phyloP scores from a whole-genome alignment of 129 eudicot genomes.

The Oenanthe sinensis region DNA sequence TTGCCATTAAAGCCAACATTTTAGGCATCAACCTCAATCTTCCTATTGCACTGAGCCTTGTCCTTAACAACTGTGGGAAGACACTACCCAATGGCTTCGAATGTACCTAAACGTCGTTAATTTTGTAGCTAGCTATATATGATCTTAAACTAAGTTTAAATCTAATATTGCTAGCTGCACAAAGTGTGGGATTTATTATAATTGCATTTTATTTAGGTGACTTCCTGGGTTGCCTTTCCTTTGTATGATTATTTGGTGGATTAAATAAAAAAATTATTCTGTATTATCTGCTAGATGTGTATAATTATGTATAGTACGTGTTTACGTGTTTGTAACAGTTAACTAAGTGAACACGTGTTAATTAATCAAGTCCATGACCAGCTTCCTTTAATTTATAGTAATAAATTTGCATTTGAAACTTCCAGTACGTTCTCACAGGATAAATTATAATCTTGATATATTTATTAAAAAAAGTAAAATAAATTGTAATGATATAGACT shows the following conservation, averaged over 20 bases:
- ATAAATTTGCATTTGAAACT: background rate
- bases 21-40: constrained; percentile 1
- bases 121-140: background rate
- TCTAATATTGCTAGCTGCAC: background rate
- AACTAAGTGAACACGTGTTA: background rate
- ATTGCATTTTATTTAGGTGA: background rate
- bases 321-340: background rate
- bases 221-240: background rate
- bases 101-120: background rate
- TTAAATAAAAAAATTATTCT: background rate
- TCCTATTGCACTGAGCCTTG: background rate
- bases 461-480: no score
- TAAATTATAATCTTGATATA: no score
- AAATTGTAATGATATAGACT: no score
- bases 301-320: background rate
- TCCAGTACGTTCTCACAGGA: background rate
- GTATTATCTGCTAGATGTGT: background rate
- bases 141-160: background rate
- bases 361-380: background rate
- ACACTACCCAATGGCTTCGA: constrained; percentile 15
- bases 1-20: constrained; percentile 3
- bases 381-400: background rate
- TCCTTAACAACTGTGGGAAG: constrained; percentile 16
- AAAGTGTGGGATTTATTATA: background rate
- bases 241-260: background rate